phyloP scores from a whole-genome alignment of 1,284 basidiomycete species.

The Inonotus obliquus region DNA sequence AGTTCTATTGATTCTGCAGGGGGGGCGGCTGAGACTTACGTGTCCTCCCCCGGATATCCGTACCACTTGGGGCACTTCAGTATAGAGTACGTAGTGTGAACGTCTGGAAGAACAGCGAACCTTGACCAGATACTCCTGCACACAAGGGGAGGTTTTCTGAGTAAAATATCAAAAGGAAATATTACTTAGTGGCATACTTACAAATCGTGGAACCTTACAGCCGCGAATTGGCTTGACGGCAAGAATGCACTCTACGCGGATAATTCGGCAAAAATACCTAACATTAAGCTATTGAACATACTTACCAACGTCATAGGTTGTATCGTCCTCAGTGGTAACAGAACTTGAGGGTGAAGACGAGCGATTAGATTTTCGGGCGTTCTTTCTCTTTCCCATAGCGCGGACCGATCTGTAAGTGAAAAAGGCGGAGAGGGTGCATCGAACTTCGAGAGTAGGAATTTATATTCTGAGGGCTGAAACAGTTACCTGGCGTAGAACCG shows the following conservation, averaged over 20 bases:
- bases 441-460: not conserved
- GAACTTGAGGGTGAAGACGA: not conserved
- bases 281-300: not conserved
- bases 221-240: not conserved
- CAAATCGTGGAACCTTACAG: not conserved
- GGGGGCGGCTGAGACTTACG: slow-evolving; percentile 3
- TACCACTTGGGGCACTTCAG: slow-evolving; percentile 16
- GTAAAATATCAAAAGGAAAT: not conserved
- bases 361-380: not conserved
- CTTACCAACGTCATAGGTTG: slow-evolving; percentile 12
- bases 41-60: slow-evolving; percentile 20
- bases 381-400: slow-evolving; percentile 14
- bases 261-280: not conserved
- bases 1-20: not conserved
- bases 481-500: not conserved
- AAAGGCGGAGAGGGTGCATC: not conserved
- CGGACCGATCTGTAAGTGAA: not conserved
- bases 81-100: not conserved
- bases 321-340: not conserved
- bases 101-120: not conserved
- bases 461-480: not conserved
- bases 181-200: not conserved
- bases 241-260: slow-evolving; percentile 8
- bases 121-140: slow-evolving; percentile 8
- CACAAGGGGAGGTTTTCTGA: not conserved